Percentiles rank a stretch among this genome's conserved stretches.
These are phyloP conservation scores for Dendrobium officinale DNA, from an alignment of 106 monocot species.

Conservation along the genomic window DNA sequence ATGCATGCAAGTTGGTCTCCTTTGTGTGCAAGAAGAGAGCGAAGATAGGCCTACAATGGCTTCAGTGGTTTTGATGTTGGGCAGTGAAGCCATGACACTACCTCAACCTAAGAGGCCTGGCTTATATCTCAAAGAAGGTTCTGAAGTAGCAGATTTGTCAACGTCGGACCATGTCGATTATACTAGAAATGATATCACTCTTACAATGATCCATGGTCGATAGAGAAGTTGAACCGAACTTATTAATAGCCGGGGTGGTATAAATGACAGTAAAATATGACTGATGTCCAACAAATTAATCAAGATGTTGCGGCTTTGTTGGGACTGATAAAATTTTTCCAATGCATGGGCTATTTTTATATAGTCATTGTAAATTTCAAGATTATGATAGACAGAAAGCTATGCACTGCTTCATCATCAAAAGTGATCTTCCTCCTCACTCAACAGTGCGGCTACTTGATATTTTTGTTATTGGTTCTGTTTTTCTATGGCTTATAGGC, in stretches of 20 bases:
- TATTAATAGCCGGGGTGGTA: no score
- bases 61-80: constrained; percentile 32
- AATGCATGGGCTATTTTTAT: neutral
- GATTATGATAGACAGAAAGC: neutral
- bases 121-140: neutral
- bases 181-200: constrained; percentile 1
- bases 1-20: constrained; percentile 32
- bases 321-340: neutral
- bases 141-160: neutral
- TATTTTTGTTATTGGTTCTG: neutral
- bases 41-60: constrained; percentile 40
- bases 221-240: neutral
- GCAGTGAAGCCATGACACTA: constrained; percentile 9
- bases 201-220: neutral
- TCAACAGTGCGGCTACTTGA: no score
- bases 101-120: constrained; percentile 18
- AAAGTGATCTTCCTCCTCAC: neutral
- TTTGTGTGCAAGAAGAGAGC: constrained; percentile 29
- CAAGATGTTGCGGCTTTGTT: no score
- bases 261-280: no score
- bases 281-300: no score
- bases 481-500: neutral
- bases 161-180: neutral
- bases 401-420: neutral
- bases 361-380: constrained; percentile 2